These are phyloP conservation scores for Angomonas ambiguus DNA, from an alignment of 208 protist species.

Conservation along the genomic window DNA sequence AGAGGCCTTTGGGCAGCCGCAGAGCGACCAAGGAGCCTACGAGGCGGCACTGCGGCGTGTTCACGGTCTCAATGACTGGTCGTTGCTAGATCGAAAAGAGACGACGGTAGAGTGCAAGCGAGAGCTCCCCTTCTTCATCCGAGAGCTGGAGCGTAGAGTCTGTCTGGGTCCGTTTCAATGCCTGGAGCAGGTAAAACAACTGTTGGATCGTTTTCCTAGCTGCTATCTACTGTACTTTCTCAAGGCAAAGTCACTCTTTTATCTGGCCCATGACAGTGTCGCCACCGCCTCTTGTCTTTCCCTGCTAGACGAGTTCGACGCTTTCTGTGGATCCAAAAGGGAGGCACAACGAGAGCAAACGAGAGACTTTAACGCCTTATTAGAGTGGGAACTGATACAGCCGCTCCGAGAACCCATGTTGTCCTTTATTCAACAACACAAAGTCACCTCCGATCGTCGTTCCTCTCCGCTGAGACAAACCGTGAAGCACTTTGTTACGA, in stretches of 20 bases:
- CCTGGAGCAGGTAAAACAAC: not conserved
- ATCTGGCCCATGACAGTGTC: not conserved
- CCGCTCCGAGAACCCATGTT: not conserved
- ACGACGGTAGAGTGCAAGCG: not conserved
- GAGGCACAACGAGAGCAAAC: not conserved
- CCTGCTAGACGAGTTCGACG: not conserved
- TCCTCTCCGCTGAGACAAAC: constrained; percentile 37
- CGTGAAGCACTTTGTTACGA: constrained; percentile 47
- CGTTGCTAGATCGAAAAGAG: not conserved
- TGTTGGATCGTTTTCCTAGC: not conserved
- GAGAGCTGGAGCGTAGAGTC: not conserved
- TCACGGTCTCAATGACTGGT: not conserved
- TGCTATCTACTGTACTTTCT: not conserved
- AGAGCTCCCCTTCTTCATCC: not conserved
- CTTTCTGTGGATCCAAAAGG: not conserved
- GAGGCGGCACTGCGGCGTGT: not conserved
- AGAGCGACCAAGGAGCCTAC: not conserved
- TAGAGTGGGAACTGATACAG: not conserved
- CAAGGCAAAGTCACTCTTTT: not conserved
- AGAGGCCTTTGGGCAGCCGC: not conserved
- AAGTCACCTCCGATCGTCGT: not conserved
- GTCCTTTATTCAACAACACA: not conserved
- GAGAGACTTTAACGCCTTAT: not conserved
- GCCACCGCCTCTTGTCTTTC: not conserved
- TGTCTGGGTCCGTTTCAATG: not conserved